A percentile compares a stretch with the other conserved stretches of the same genome.
Evolutionary conservation across 495 filamentous ascomycete species (phyloP).

Genomic region (Trichocladium antarcticum): DNA sequence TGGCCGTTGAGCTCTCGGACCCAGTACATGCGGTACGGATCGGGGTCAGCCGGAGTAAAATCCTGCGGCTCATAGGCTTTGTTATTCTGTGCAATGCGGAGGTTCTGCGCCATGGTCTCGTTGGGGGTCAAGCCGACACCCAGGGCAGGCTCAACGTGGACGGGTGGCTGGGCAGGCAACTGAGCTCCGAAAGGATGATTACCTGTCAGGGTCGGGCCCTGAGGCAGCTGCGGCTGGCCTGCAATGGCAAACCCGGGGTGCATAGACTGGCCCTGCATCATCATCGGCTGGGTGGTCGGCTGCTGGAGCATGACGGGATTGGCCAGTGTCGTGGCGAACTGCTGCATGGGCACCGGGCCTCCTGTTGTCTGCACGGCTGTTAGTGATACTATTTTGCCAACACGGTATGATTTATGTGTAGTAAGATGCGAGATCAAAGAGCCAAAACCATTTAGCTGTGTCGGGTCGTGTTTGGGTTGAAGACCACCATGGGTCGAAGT

Average conservation of each 20-base stretch:
- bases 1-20: conserved; percentile 38
- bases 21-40: conserved; percentile 42
- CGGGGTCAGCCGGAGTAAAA: conserved; percentile 41
- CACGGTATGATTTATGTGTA: neutral
- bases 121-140: conserved; percentile 33
- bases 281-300: conserved; percentile 11
- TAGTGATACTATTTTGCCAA: neutral
- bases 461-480: neutral
- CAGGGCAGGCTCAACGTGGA: conserved; percentile 22
- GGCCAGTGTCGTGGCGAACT: conserved; percentile 4
- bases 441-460: neutral
- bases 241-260: neutral
- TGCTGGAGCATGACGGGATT: conserved; percentile 15
- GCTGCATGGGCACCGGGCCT: conserved; percentile 10
- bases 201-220: conserved; percentile 7
- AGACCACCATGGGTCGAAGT: neutral
- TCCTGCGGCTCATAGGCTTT: conserved; percentile 38
- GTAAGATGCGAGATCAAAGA: neutral
- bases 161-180: conserved; percentile 10
- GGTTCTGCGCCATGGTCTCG: conserved; percentile 30
- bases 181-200: conserved; percentile 1
- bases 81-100: conserved; percentile 30
- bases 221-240: conserved; percentile 1
- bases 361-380: conserved; percentile 2
- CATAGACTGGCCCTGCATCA: conserved; percentile 9